Percentiles rank a stretch among this genome's conserved stretches.
These are phyloP conservation scores for Coelastrella sp. DNA, from an alignment of 139 green algal species.

Conservation along the genomic window DNA sequence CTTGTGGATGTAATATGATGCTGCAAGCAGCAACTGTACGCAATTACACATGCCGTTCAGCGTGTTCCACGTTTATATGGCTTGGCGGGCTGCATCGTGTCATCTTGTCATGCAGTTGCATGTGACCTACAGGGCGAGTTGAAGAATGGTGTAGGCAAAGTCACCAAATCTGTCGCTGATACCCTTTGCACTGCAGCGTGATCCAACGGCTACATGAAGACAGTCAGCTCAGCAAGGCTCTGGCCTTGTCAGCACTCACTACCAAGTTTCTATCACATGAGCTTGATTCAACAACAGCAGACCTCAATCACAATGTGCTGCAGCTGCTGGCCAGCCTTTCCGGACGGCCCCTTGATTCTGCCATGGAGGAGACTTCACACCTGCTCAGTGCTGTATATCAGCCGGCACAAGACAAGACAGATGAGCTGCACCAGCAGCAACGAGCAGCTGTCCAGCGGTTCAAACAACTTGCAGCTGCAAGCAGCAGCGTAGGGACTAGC, in stretches of 20 bases:
- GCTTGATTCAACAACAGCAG: background rate
- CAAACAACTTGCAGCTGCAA: background rate
- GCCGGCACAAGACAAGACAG: background rate
- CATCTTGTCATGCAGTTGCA: too few relatives aligned
- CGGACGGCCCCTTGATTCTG: background rate
- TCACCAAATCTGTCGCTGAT: background rate
- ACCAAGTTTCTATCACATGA: background rate
- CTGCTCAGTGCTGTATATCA: conserved; percentile 10
- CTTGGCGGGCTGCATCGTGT: too few relatives aligned
- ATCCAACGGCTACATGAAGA: conserved; percentile 22
- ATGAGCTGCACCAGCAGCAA: background rate
- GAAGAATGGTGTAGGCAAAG: too few relatives aligned
- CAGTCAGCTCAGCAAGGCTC: conserved; percentile 42
- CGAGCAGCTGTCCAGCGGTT: background rate
- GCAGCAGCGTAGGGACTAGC: conserved; percentile 1
- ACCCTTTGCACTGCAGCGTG: conserved; percentile 21
- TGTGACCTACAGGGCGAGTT: too few relatives aligned
- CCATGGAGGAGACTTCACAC: conserved; percentile 3
- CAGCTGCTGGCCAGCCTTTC: conserved; percentile 44
- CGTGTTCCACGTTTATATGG: too few relatives aligned
- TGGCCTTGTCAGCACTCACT: conserved; percentile 20
- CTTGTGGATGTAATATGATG: too few relatives aligned
- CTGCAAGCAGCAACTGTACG: too few relatives aligned
- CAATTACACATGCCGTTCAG: too few relatives aligned
- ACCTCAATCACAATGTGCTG: conserved; percentile 34